Base-by-base conservation (phyloP, 371 early-diverging fungal genomes). In the Saksenaea oblongispora region DNA sequence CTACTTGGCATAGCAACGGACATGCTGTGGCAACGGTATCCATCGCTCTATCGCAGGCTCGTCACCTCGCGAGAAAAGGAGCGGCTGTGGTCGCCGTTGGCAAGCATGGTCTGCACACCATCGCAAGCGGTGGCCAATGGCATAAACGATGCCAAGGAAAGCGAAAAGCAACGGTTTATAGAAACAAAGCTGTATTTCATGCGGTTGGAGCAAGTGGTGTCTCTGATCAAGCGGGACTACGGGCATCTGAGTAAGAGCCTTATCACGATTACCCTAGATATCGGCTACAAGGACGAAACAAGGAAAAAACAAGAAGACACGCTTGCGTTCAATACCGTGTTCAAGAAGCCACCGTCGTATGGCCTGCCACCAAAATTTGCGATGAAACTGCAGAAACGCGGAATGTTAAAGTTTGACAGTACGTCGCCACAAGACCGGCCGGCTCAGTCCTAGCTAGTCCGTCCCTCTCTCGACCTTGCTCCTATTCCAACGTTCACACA, bases 71-170 rank as follows among this genome's bases (percentile, higher is more conserved):
- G 75, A 2, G 89, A 90, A 53, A 88, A 90, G 69, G 87, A 86
- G 44, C 84, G 87, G n/a, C 69, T 90, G 18, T 90, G 91, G 91
- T 84, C 83, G 28, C 91, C 91, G 0, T 60, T 90, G 13, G 79
- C 89, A 0, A 80, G 79, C 9, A 90, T 90, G 90, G 71, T 90
- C 11, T 76, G 84, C 61, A 67, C 73, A 63, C 66, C 34, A 64
- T 59, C 56, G 71, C 41, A 72, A 18, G 36, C 41, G 15, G 55
- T 53, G 5, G 62, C 69, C 15, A 60, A 70, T 10, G 76, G 75
- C 14, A 73, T 82, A 64, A 67, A 69, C 34, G 71, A 75, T 54
- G 66, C 77, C 28, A 82, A 82, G 54, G 75, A 82, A 57, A 72
- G 71, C 15, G 88, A 87, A 59, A 87, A 83, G 62, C 80, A 74